Evolutionary conservation across 2,329 filamentous ascomycete species (phyloP), one percentile per base, ranked within the genome.

Genomic region (Paracorniculantispora psalliotae): DNA sequence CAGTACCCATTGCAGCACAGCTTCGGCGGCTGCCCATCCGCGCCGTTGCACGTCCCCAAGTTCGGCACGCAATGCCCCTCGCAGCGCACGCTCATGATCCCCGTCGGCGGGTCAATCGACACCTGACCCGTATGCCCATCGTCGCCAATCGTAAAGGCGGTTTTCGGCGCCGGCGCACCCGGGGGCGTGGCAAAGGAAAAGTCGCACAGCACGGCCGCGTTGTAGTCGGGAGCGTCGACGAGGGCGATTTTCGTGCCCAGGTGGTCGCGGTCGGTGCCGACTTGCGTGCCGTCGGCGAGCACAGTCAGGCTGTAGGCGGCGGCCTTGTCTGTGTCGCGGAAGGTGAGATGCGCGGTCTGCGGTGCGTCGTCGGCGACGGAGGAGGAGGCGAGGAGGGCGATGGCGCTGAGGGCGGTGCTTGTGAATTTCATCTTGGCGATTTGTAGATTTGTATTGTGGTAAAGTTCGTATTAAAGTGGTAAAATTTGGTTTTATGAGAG

Each of bases 1-100:
- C 77, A 79, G 63, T 72, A 74, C 5, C 76, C 76, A 23, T 72
- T 73, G 66, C 76, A 79, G 70, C 77, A 79, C 28, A 68, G 65
- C 1, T 72, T 75, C 6, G 73, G 65, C 15, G 59, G 67, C 61
- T 75, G 72, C 2, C 71, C 73, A 9, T 73, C 64, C 41, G 61
- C 50, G 37, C 65, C 62, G 62, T 72, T 76, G 64, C 76, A 78
- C 25, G 68, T 65, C 23, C 63, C 66, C 54, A 75, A 77, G 5
- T 69, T 74, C 2, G 69, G 61, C n/a, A 80, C 68, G 63, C 76
- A 81, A 3, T 67, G 63, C 56, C 77, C 75, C 54, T 69, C 62
- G 67, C 78, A 79, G 63, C 69, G 74, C 23, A 81, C 76, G 15
- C 68, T 69, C 6, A 67, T 67, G 54, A 82, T 71, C 4, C 74